Evolutionary conservation across 495 filamentous ascomycete genomes (phyloP).

Genomic region (Cladorrhinum samala): DNA sequence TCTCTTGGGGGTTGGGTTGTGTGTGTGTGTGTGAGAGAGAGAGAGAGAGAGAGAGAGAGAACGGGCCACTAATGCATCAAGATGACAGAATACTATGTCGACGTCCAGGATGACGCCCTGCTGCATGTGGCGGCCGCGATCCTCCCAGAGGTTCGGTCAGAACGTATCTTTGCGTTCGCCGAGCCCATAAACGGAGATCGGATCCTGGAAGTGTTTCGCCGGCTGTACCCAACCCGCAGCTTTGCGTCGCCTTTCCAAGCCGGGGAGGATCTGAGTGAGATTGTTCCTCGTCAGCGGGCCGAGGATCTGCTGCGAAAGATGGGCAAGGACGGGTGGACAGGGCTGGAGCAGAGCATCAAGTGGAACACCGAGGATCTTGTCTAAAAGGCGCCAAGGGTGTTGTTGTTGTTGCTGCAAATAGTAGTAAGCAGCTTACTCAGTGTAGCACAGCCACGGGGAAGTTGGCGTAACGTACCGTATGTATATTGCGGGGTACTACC

Average conservation of each 20-base stretch:
- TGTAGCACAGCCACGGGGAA: too few relatives aligned
- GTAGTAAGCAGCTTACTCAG: too few relatives aligned
- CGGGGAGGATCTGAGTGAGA: constrained; percentile 22
- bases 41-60: too few relatives aligned
- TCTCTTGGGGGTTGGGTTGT: too few relatives aligned
- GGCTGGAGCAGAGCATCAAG: neutral
- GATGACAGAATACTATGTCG: constrained; percentile 33
- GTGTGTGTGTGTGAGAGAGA: too few relatives aligned
- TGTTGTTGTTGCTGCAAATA: neutral
- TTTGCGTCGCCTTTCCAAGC: constrained; percentile 4
- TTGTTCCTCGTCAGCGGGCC: constrained; percentile 24
- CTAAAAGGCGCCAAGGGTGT: constrained; percentile 3
- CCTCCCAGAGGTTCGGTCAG: constrained; percentile 30
- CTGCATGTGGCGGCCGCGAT: constrained; percentile 43
- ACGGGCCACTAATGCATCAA: neutral
- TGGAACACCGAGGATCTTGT: constrained; percentile 7
- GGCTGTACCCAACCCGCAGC: constrained; percentile 19
- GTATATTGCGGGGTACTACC: too few relatives aligned
- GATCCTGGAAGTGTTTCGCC: constrained; percentile 26
- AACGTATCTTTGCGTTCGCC: constrained; percentile 46
- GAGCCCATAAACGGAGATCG: constrained; percentile 32
- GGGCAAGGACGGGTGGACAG: constrained; percentile 11
- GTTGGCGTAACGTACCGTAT: too few relatives aligned
- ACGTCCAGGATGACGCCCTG: constrained; percentile 45
- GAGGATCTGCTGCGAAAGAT: constrained; percentile 27